Base-by-base conservation (phyloP, 495 filamentous ascomycete genomes). In the Penicillium subrubescens region DNA sequence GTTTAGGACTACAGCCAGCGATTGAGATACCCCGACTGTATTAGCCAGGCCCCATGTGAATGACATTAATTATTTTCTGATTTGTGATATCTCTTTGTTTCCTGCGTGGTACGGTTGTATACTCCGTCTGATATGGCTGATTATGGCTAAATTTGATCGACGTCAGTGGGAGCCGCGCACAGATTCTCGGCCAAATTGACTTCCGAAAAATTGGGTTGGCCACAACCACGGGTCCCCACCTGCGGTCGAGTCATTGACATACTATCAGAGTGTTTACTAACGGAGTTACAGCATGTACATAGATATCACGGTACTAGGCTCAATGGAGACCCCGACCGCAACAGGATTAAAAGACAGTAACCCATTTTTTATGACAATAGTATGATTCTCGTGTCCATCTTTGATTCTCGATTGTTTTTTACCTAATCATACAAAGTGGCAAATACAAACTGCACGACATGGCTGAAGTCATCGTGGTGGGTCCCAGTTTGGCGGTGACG, bases 401-500 rank as follows among this genome's bases (percentile, higher is more conserved):
- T 10, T 19, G 8, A 12, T 11, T 34, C 17, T 33, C 27, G 5
- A 33, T 8, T 31, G 8, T 37, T 33, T 4, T 33, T 33, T 33
- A 5, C 31, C 31, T 33, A 33, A 33, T 33, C 31, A 33, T 33
- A 33, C 17, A n/a, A 51, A 46, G 58, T 39, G 63, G 63, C 67
- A 44, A 67, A 60, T 53, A 54, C 7, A 35, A 15, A 37, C 57
- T 70, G 65, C 64, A 70, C 62, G 54, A 69, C 67, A 69, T 67
- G 52, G 34, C 46, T 62, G 64, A 56, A 66, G n/a, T 53, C 51
- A 53, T 46, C 39, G 11, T 35, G 58, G 63, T 65, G 63, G 63
- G 58, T 64, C 62, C 50, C 43, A 17, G 25, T 43, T 67, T 64
- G 67, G 67, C 67, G 67, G 67, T 70, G 65, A 70, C 54, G 10